Evolutionary conservation across 2,329 filamentous ascomycete genomes (phyloP).

Genomic region (Trichoderma aggressivum): DNA sequence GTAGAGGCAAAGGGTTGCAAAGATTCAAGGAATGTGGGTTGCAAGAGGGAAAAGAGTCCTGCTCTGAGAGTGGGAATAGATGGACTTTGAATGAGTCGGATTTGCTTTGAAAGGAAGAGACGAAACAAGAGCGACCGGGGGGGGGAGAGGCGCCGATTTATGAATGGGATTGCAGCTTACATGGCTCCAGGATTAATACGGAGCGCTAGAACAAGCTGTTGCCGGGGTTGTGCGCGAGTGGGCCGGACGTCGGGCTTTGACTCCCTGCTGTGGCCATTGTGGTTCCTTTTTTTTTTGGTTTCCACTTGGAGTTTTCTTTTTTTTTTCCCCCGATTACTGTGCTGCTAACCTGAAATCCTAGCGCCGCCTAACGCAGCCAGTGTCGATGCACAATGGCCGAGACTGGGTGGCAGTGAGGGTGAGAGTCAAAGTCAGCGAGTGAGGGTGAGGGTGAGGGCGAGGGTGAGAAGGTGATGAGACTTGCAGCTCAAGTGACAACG

Average conservation of each 20-base stretch:
- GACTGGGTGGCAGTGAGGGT: neutral
- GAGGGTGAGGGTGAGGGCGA: neutral
- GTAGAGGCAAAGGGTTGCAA: conserved; percentile 23
- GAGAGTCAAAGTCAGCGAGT: neutral
- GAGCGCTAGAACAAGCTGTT: conserved; percentile 12
- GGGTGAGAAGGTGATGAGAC: neutral
- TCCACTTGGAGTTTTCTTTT: neutral
- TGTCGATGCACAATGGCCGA: neutral
- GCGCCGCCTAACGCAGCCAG: neutral
- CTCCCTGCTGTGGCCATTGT: conserved; percentile 2
- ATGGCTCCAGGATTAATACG: conserved; percentile 14
- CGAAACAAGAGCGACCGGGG: neutral
- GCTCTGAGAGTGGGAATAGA: conserved; percentile 14
- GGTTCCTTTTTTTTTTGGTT: neutral
- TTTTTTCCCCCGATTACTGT: neutral
- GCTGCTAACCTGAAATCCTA: neutral
- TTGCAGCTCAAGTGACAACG: neutral
- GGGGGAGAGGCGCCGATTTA: conserved; percentile 7
- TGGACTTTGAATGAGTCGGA: conserved; percentile 13
- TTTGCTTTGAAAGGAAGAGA: neutral
- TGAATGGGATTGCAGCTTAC: conserved; percentile 3
- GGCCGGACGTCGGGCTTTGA: neutral
- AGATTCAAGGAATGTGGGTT: conserved; percentile 24
- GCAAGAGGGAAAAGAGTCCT: conserved; percentile 15
- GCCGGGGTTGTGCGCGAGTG: neutral